Percentiles rank a stretch among this genome's conserved stretches.
phyloP scores from a whole-genome alignment of 805 yeast species.

The Grigorovia transvaalensis region DNA sequence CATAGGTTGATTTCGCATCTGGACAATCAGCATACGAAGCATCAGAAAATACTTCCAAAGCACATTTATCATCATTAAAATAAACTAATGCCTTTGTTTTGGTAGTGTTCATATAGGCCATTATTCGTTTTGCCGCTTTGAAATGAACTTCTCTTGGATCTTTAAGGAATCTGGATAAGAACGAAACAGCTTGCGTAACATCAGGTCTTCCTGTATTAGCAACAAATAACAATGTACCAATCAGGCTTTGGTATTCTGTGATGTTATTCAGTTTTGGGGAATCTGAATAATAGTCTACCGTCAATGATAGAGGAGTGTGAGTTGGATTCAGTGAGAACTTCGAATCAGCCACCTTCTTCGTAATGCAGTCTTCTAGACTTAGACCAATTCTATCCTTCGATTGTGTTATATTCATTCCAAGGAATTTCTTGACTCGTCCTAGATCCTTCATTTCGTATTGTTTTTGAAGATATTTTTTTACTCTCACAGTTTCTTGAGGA shows the following conservation, averaged over 20 bases:
- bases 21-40: conserved; percentile 1
- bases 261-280: background rate
- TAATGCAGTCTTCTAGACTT: conserved; percentile 1
- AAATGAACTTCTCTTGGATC: conserved; percentile 5
- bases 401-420: conserved; percentile 5
- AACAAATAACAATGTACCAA: conserved; percentile 4
- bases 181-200: conserved; percentile 4
- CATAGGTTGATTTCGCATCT: background rate
- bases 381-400: background rate
- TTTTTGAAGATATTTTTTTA: no score
- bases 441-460: conserved; percentile 5
- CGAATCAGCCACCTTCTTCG: background rate
- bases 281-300: background rate
- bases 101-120: conserved; percentile 5
- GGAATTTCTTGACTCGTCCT: conserved; percentile 2
- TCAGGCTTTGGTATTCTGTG: conserved; percentile 3
- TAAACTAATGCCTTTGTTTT: background rate
- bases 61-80: background rate
- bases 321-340: background rate
- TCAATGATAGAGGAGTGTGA: background rate
- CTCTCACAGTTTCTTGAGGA: no score
- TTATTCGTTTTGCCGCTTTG: conserved; percentile 3
- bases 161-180: conserved; percentile 3
- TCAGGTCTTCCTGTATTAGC: conserved; percentile 10
- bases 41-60: background rate